Conservation (phyloP, 306 rosid species). For the Lotus japonicus region DNA sequence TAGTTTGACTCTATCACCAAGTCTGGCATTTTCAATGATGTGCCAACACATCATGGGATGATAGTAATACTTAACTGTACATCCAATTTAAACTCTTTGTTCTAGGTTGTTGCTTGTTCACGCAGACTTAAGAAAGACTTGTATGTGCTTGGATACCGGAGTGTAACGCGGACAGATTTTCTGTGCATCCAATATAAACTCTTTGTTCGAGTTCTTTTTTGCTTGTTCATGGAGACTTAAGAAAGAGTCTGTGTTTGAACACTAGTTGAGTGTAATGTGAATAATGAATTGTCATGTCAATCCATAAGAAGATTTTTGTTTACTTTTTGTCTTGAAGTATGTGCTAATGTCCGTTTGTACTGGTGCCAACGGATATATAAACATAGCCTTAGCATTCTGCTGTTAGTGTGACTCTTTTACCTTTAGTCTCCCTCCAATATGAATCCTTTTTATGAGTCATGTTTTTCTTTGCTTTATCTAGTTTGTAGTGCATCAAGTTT, state of each 20-base stretch:
- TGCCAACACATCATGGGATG: background rate
- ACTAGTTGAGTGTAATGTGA: too few species aligned
- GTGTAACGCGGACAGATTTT: too few species aligned
- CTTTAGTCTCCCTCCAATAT: background rate
- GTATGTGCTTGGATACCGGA: too few species aligned
- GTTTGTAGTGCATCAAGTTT: slow-evolving; percentile 3
- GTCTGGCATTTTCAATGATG: background rate
- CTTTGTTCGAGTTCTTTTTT: too few species aligned
- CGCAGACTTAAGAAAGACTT: background rate
- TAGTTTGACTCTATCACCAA: background rate
- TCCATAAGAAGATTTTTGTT: too few species aligned
- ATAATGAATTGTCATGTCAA: too few species aligned
- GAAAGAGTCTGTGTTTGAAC: too few species aligned
- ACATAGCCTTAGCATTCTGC: background rate
- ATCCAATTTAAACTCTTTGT: background rate
- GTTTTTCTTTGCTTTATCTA: background rate
- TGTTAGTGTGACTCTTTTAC: background rate
- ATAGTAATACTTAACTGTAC: background rate
- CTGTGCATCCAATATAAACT: too few species aligned
- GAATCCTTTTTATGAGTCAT: background rate
- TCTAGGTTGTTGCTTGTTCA: background rate
- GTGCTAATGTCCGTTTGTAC: too few species aligned
- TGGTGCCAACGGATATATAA: too few species aligned
- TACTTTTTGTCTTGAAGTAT: too few species aligned
- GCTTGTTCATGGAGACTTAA: too few species aligned